phyloP scores from a whole-genome alignment of 306 rosid species.

The Prosopis cineraria region DNA sequence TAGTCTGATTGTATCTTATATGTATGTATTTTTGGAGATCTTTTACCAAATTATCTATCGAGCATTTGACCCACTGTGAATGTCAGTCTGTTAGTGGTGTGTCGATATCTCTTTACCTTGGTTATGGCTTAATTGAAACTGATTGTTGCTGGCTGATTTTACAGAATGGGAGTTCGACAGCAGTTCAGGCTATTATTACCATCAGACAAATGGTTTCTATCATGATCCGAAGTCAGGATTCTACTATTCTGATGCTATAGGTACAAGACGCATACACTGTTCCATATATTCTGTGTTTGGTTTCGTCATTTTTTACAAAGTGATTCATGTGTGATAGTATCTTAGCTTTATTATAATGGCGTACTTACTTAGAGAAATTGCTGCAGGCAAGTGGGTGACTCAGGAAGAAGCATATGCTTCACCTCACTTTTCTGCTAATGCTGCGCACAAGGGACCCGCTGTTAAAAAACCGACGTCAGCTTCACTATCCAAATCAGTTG shows the following conservation, averaged over 20 bases:
- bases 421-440: constrained; percentile 62
- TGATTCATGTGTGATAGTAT: background rate
- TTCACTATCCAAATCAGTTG: constrained; percentile 48
- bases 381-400: constrained; percentile 93
- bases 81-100: constrained; percentile 14
- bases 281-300: background rate
- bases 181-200: constrained; percentile 80
- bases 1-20: background rate
- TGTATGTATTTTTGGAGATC: background rate
- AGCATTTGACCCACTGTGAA: constrained; percentile 8
- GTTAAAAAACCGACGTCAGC: constrained; percentile 47
- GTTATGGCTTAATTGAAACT: constrained; percentile 38
- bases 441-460: constrained; percentile 45
- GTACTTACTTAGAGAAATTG: constrained; percentile 41
- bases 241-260: constrained; percentile 85
- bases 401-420: constrained; percentile 90
- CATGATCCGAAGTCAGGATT: constrained; percentile 86
- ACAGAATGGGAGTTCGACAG: constrained; percentile 89
- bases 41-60: background rate
- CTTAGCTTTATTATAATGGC: constrained; percentile 10
- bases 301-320: background rate
- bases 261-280: constrained; percentile 41
- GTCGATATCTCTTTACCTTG: constrained; percentile 33
- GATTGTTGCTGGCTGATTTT: constrained; percentile 55
- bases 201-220: constrained; percentile 79